Percentiles rank a stretch among this genome's conserved stretches.
phyloP scores from a whole-genome alignment of 352 stramenopile species.

The Pythium rhizo-oryzae region DNA sequence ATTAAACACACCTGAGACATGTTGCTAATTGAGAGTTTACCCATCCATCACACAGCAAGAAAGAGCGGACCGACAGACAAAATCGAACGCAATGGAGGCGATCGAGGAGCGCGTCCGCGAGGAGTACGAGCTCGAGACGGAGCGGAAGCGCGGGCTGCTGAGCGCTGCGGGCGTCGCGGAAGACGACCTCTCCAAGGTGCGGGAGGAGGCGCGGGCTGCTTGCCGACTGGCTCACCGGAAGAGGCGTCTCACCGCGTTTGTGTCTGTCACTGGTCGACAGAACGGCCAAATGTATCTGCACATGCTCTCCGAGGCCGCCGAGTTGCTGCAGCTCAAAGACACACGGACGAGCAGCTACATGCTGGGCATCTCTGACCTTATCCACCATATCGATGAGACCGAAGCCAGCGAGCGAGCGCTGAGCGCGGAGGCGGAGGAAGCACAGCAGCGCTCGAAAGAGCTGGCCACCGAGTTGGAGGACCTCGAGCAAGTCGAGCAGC shows the following conservation, averaged over 20 bases:
- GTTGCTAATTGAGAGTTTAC: too few relatives aligned
- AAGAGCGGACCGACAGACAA: slow-evolving; percentile 1
- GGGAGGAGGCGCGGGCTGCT: neutral
- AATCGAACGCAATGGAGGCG: slow-evolving; percentile 19
- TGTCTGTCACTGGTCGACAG: slow-evolving; percentile 17
- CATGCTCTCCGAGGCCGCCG: slow-evolving; percentile 46
- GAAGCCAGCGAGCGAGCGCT: slow-evolving; percentile 16
- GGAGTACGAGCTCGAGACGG: slow-evolving; percentile 42
- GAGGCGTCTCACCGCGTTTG: neutral
- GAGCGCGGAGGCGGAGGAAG: slow-evolving; percentile 1
- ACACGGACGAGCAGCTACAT: slow-evolving; percentile 42
- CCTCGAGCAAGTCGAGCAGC: slow-evolving; percentile 31
- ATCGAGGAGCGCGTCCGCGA: slow-evolving; percentile 28
- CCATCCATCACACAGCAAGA: too few relatives aligned
- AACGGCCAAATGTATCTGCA: slow-evolving; percentile 52
- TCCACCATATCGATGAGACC: slow-evolving; percentile 26
- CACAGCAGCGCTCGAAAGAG: slow-evolving; percentile 31
- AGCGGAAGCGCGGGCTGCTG: slow-evolving; percentile 40
- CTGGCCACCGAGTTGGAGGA: slow-evolving; percentile 35
- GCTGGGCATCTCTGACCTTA: slow-evolving; percentile 34
- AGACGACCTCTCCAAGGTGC: slow-evolving; percentile 51
- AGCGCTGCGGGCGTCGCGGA: slow-evolving; percentile 34
- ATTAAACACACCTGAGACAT: neutral
- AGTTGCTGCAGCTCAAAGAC: slow-evolving; percentile 44
- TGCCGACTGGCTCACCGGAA: neutral